Conservation (phyloP, 176 grass and related monocot species). For the Juncus inflexus region DNA sequence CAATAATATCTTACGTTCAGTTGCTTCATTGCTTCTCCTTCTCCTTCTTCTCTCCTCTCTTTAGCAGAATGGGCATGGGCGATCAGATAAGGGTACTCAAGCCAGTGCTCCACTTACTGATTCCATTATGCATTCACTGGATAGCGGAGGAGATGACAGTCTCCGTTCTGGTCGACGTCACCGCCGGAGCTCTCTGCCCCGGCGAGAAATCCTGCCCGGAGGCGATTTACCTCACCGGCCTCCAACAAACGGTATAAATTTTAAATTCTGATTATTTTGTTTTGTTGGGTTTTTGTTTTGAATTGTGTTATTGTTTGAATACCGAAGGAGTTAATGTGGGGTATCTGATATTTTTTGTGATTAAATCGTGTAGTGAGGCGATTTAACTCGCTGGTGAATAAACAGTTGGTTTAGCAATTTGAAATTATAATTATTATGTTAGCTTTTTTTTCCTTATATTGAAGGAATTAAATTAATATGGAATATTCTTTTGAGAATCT, state of each 20-base stretch:
- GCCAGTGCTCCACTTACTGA: conserved; percentile 54
- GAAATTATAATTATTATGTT: no score
- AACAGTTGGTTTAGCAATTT: no score
- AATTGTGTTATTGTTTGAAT: no score
- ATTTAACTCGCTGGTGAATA: no score
- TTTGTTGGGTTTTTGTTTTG: no score
- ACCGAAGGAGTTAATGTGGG: no score
- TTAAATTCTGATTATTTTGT: no score
- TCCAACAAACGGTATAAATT: conserved; percentile 56
- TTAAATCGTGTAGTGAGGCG: no score
- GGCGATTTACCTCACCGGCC: conserved; percentile 76
- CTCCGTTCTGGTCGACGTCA: conserved; percentile 75
- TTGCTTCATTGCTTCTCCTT: neutral
- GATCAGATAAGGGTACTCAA: conserved; percentile 34
- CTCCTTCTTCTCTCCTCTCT: neutral
- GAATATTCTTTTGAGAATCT: no score
- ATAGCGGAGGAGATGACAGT: conserved; percentile 91
- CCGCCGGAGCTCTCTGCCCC: conserved; percentile 54
- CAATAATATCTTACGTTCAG: neutral
- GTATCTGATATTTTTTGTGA: no score
- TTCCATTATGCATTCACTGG: conserved; percentile 53
- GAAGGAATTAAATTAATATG: no score
- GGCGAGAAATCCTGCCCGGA: conserved; percentile 41
- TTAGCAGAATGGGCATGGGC: neutral
- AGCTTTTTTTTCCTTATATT: no score